These are phyloP conservation scores for Aspergillus ochraceoroseus DNA, from an alignment of 2,329 filamentous ascomycete genomes.

Conservation along the genomic window DNA sequence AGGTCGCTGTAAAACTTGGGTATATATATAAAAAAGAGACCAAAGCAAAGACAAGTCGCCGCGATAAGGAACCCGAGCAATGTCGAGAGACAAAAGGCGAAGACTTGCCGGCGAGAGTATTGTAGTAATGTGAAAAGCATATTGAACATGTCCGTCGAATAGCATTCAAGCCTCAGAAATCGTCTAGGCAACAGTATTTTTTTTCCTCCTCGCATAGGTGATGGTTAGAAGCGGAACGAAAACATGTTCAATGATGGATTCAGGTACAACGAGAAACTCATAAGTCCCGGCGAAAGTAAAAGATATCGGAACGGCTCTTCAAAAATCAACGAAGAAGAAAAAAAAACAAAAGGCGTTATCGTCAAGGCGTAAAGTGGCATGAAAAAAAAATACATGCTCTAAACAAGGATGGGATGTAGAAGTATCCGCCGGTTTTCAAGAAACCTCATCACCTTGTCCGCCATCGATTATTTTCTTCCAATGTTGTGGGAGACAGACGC, in stretches of 20 bases:
- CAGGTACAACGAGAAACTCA: not conserved
- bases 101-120: not conserved
- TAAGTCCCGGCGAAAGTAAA: too few relatives aligned
- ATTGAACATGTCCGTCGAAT: not conserved
- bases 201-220: too few relatives aligned
- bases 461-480: conserved; percentile 97
- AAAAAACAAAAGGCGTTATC: conserved; percentile 32
- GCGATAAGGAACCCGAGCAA: conserved; percentile 18
- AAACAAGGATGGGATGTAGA: conserved; percentile 14
- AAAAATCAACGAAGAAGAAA: conserved; percentile 15
- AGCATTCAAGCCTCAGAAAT: too few relatives aligned
- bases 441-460: conserved; percentile 47
- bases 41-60: conserved; percentile 18
- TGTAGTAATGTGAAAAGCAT: not conserved
- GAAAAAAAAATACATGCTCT: conserved; percentile 21
- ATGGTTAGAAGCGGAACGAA: too few relatives aligned
- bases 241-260: too few relatives aligned
- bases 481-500: conserved; percentile 89
- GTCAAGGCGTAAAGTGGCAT: conserved; percentile 37
- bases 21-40: conserved; percentile 29
- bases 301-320: conserved; percentile 8
- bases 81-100: not conserved
- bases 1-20: conserved; percentile 26
- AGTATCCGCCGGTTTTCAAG: conserved; percentile 16
- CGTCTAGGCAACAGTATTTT: too few relatives aligned